Base-by-base conservation (phyloP, 805 yeast species). In the Candida cerambycidarum region DNA sequence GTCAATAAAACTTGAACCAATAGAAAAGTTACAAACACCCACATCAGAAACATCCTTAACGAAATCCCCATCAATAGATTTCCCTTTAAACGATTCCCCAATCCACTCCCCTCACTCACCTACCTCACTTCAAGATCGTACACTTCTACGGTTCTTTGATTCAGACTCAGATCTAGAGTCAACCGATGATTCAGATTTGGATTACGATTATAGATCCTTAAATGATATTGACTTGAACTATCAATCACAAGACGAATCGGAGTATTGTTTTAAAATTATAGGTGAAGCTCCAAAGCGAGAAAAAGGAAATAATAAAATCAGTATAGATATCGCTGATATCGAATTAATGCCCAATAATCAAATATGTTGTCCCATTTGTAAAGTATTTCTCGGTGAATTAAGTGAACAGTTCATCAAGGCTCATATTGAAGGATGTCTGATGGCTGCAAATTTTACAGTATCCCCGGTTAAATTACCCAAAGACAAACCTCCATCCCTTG, bases 141-240 rank as follows among this genome's bases (percentile, higher is more conserved):
- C 39, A 10, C 34, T 41, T 6, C 40, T 35, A 13, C 44, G 39
- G 14, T 36, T 41, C 27, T 41, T 28, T 18, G 45, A 49, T 35
- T 45, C 44, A 2, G 49, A 48, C 21, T 40, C 48, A 7, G 50
- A 46, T 13, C 28, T 21, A 12, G 39, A 28, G 12, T 38, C 45
- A 4, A 37, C 32, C n/a, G 42, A 34, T 19, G 34, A 39, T 19
- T 25, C 18, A n/a, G 50, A 48, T 36, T 3, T 19, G 3, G 48
- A 46, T 21, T 49, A 46, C 28, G 44, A 41, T 4, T 46, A 29
- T 29, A 13, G 12, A 7, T 19, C 44, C 5, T 38, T 37, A 24
- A 35, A 43, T 29, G 53, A 49, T 25, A 49, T 49, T 7, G 53
- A 49, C 25, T 25, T 46, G 10, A 42, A 49, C 34, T 49, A 46